phyloP scores from a whole-genome alignment of 1,139 yeast species.

The Scheffersomyces cryptocercus region DNA sequence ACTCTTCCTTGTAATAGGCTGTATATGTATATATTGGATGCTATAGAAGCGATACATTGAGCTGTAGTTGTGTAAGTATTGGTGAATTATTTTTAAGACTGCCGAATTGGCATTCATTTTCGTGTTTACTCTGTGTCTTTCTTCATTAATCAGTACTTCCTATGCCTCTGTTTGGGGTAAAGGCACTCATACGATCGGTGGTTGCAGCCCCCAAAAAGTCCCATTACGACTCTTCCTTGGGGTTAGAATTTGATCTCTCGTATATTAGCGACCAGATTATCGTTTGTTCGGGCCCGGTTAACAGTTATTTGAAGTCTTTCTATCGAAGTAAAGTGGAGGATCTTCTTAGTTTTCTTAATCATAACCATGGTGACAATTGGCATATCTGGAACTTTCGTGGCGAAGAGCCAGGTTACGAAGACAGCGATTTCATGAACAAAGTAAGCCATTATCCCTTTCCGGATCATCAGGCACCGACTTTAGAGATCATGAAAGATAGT shows the following conservation, averaged over 20 bases:
- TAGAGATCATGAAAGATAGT: slow-evolving; percentile 46
- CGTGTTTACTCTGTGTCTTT: too few relatives aligned
- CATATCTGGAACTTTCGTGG: slow-evolving; percentile 71
- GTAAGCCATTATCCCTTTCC: slow-evolving; percentile 55
- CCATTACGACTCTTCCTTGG: slow-evolving; percentile 17
- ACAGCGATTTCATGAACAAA: slow-evolving; percentile 32
- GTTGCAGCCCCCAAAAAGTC: slow-evolving; percentile 29
- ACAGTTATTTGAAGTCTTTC: slow-evolving; percentile 39
- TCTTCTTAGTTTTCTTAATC: slow-evolving; percentile 49
- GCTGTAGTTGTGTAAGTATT: too few relatives aligned
- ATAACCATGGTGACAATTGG: slow-evolving; percentile 61
- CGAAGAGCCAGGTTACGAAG: slow-evolving; percentile 53
- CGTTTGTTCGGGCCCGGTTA: slow-evolving; percentile 76
- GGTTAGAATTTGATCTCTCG: slow-evolving; percentile 55
- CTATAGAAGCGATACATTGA: too few relatives aligned
- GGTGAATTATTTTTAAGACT: too few relatives aligned
- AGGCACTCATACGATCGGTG: slow-evolving; percentile 14
- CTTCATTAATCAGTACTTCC: too few relatives aligned
- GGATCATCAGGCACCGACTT: slow-evolving; percentile 80
- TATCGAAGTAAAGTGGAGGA: slow-evolving; percentile 59
- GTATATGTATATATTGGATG: too few relatives aligned
- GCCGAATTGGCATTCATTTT: too few relatives aligned
- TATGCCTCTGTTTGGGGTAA: slow-evolving; percentile 2
- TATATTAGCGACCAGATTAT: slow-evolving; percentile 61
- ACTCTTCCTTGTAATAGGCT: too few relatives aligned